Base-by-base conservation (phyloP, 768 basidiomycete species). In the Chalciporus piperatus region DNA sequence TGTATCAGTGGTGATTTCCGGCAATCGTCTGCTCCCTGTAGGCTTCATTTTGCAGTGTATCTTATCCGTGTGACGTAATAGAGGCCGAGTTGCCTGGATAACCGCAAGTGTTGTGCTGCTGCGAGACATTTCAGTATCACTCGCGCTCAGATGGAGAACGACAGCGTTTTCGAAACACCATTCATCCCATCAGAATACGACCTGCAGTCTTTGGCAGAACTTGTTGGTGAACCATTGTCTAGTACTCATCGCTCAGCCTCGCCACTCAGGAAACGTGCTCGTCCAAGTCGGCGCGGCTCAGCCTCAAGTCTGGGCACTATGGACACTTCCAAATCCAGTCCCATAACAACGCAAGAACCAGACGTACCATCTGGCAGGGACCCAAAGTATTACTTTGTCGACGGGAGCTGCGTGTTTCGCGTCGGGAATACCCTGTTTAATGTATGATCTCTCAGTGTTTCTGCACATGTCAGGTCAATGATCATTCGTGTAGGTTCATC, bases 351-450 rank as follows among this genome's bases (percentile, higher is more conserved):
- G 11, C 55, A 52, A 16, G 67, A 60, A 11, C 19, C 46, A 37
- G 41, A 56, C 6, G 33, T 32, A 7, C 63, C 41, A 12, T 39
- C 45, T 22, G 22, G 22, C 28, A 60, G 76, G 47, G 85, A 89
- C 58, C 64, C 73, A n/a, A 64, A 62, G 6, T 89, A 78, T 59
- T 89, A 88, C 63, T 74, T 85, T 52, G 71, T 77, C 32, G 84
- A 87, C 57, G 87, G 86, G 40, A 86, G 84, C 59, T 86, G 83
- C 57, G 73, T 87, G 16, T 62, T 89, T 41, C 72, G 79, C 28
- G 80, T 89, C 12, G 76, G 79, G 52, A 76, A 83, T 59, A 81
- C 78, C 10, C 64, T 89, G 50, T 89, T 89, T 69, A 87, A 85
- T 60, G 87, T 85, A 55, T 28, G 78, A 68, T 47, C 41, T 45